These are phyloP conservation scores for Beauveria caledonica DNA, from an alignment of 2,329 filamentous ascomycete genomes.

Conservation along the genomic window DNA sequence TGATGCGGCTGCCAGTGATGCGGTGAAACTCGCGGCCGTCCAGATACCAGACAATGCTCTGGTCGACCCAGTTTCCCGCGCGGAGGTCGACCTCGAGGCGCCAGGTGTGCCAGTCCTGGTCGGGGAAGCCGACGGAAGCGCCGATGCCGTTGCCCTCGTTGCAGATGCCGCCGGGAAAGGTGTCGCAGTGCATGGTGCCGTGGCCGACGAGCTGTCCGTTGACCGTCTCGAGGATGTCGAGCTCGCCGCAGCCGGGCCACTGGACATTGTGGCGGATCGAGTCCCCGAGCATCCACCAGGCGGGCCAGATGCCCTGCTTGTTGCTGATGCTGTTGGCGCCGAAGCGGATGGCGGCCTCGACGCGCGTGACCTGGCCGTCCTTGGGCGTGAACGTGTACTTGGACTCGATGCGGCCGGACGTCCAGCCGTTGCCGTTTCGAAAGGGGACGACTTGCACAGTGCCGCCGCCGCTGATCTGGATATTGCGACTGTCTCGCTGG, in stretches of 20 bases:
- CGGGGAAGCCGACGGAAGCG: constrained; percentile 26
- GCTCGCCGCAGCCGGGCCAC: constrained; percentile 48
- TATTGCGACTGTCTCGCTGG: constrained; percentile 35
- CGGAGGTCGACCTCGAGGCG: constrained; percentile 42
- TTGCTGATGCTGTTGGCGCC: constrained; percentile 31
- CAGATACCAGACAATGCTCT: constrained; percentile 44
- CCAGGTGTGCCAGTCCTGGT: constrained; percentile 40
- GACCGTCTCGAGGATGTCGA: constrained; percentile 50
- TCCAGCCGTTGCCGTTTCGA: constrained; percentile 37
- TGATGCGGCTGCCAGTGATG: constrained; percentile 36
- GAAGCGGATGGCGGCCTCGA: constrained; percentile 39
- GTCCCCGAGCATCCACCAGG: constrained; percentile 50
- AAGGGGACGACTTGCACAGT: constrained; percentile 45
- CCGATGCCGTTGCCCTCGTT: constrained; percentile 40
- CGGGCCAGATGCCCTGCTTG: constrained; percentile 51
- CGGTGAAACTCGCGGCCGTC: constrained; percentile 37
- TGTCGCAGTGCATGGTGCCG: constrained; percentile 46
- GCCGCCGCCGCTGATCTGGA: constrained; percentile 41
- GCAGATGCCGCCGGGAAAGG: constrained; percentile 37
- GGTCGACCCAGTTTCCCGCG: constrained; percentile 33
- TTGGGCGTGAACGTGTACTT: constrained; percentile 37
- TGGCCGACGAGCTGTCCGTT: constrained; percentile 39
- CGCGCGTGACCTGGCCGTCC: constrained; percentile 35
- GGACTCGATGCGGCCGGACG: constrained; percentile 46
- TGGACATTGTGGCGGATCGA: constrained; percentile 35